These are phyloP conservation scores for Saturnispora sekii DNA, from an alignment of 805 yeast species.

Conservation along the genomic window DNA sequence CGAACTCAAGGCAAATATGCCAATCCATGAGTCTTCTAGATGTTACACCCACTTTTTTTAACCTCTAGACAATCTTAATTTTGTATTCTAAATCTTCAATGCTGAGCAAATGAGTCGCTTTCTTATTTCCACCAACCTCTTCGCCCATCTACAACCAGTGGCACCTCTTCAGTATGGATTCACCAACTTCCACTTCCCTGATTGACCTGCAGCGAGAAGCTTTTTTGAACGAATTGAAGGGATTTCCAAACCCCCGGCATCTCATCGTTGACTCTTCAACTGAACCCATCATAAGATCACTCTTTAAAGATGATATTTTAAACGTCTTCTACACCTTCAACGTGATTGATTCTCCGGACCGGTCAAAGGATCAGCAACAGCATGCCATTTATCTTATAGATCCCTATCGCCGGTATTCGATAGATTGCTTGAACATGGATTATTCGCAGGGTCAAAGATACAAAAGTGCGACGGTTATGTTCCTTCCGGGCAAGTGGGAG, in stretches of 20 bases:
- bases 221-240: constrained; percentile 10
- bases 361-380: constrained; percentile 22
- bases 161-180: too few species aligned
- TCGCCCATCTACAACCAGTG: too few species aligned
- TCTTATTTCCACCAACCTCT: background rate
- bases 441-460: constrained; percentile 61
- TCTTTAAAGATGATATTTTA: constrained; percentile 22
- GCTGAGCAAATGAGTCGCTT: background rate
- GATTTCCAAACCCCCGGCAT: constrained; percentile 20
- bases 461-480: constrained; percentile 54
- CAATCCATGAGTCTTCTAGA: constrained; percentile 66
- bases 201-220: constrained; percentile 18
- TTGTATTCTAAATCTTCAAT: background rate
- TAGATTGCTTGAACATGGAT: constrained; percentile 75
- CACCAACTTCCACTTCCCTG: background rate
- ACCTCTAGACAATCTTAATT: constrained; percentile 6
- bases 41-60: constrained; percentile 79
- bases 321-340: constrained; percentile 24
- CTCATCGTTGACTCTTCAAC: constrained; percentile 25
- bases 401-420: constrained; percentile 48
- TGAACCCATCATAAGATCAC: constrained; percentile 17
- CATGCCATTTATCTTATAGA: constrained; percentile 77
- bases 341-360: constrained; percentile 20
- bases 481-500: constrained; percentile 48
- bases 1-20: constrained; percentile 70